Conservation (phyloP, 2,329 filamentous ascomycete species). For the Teratosphaeria destructans region DNA sequence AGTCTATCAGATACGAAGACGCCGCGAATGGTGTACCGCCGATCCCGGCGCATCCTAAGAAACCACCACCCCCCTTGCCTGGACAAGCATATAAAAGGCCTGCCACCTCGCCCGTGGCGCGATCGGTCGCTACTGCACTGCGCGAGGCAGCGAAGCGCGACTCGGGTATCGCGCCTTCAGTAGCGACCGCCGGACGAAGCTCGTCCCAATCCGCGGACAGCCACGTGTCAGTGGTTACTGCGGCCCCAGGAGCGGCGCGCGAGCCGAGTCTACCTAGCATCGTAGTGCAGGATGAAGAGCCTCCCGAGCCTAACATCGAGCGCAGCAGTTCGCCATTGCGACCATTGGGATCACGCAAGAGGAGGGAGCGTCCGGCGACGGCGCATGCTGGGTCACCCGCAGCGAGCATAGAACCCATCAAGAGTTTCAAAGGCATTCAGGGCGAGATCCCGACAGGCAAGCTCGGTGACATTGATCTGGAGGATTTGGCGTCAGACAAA, state of each 20-base stretch:
- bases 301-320: conserved; percentile 6
- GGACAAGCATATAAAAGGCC: conserved; percentile 1
- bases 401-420: conserved; percentile 11
- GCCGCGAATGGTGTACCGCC: conserved; percentile 6
- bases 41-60: conserved; percentile 4
- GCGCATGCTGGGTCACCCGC: conserved; percentile 3
- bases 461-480: conserved; percentile 40
- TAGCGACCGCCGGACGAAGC: conserved; percentile 9
- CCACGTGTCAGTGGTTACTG: conserved; percentile 3
- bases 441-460: conserved; percentile 46
- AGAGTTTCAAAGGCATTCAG: conserved; percentile 39
- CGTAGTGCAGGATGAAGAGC: conserved; percentile 32
- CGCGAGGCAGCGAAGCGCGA: conserved; percentile 23
- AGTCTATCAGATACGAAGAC: conserved; percentile 13
- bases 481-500: conserved; percentile 40
- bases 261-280: conserved; percentile 35
- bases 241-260: conserved; percentile 18
- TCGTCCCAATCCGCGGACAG: conserved; percentile 8
- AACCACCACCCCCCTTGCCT: conserved; percentile 2
- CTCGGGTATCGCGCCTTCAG: conserved; percentile 22
- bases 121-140: not conserved
- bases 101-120: conserved; percentile 3
- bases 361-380: not conserved
- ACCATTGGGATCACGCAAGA: conserved; percentile 3
- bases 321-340: conserved; percentile 9